Conservation (phyloP, 768 basidiomycete species). For the Suillus variegatus region DNA sequence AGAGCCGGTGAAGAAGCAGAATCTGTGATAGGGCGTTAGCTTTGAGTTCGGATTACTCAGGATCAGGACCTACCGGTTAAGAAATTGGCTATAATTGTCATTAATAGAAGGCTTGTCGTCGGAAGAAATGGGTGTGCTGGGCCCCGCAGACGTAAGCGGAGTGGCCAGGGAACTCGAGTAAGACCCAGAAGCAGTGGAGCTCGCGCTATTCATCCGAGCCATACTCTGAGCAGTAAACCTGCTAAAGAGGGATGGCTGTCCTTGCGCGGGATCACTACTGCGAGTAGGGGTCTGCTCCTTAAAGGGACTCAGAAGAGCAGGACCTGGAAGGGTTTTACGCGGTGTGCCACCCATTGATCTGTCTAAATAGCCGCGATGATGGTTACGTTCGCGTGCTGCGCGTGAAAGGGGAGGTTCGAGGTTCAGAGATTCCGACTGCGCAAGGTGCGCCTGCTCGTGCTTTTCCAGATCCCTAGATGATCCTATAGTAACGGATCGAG, state of each 20-base stretch:
- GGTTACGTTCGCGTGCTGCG: conserved; percentile 42
- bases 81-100: conserved; percentile 57
- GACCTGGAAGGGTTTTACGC: conserved; percentile 7
- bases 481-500: conserved; percentile 33
- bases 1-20: conserved; percentile 79
- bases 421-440: conserved; percentile 22
- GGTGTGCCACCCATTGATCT: conserved; percentile 29
- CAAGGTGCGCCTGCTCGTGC: conserved; percentile 24
- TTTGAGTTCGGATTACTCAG: background rate
- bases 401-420: conserved; percentile 32
- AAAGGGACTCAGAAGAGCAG: background rate
- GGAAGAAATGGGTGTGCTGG: conserved; percentile 17
- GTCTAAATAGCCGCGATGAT: conserved; percentile 62
- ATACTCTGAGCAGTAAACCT: conserved; percentile 11
- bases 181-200: conserved; percentile 51
- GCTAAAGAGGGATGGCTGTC: background rate
- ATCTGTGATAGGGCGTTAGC: conserved; percentile 43
- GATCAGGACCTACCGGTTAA: conserved; percentile 55
- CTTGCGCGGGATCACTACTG: background rate
- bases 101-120: conserved; percentile 14
- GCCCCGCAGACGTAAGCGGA: conserved; percentile 43
- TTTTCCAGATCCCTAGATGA: conserved; percentile 54
- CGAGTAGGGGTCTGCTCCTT: background rate
- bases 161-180: conserved; percentile 46
- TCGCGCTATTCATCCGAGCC: conserved; percentile 29